These are phyloP conservation scores for Gnetum montanum DNA, from an alignment of 75 land plant species.

Conservation along the genomic window DNA sequence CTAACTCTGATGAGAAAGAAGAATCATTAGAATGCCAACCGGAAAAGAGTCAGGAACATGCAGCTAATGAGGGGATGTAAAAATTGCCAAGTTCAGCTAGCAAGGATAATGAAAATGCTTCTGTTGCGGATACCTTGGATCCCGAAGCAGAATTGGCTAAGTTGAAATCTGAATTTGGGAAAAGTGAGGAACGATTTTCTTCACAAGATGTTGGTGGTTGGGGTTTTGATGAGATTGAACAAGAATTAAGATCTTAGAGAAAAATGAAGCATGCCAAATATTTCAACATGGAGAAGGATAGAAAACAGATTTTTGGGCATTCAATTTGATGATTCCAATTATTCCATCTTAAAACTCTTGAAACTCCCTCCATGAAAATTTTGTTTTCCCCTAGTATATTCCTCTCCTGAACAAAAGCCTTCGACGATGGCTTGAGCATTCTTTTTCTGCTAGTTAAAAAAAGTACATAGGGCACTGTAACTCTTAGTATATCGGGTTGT, in stretches of 20 bases:
- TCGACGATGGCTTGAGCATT: too few relatives aligned
- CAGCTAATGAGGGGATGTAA: background rate
- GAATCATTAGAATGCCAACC: conserved; percentile 3
- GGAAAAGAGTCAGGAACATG: conserved; percentile 1
- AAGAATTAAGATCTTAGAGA: conserved; percentile 40
- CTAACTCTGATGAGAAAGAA: background rate
- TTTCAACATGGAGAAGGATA: too few relatives aligned
- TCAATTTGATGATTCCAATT: too few relatives aligned
- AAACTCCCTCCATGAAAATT: too few relatives aligned
- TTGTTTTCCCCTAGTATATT: too few relatives aligned
- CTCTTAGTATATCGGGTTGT: too few relatives aligned
- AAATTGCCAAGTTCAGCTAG: background rate
- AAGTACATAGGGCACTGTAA: too few relatives aligned
- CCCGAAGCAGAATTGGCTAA: conserved; percentile 29
- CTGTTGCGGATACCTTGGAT: conserved; percentile 9
- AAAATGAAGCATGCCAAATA: too few relatives aligned
- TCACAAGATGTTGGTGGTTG: conserved; percentile 53
- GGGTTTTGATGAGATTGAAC: conserved; percentile 80
- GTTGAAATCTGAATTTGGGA: conserved; percentile 29
- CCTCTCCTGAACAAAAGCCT: too few relatives aligned
- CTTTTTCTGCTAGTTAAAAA: too few relatives aligned
- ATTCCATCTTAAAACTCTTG: too few relatives aligned
- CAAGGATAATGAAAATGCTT: background rate
- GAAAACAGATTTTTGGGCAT: too few relatives aligned
- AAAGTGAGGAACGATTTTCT: conserved; percentile 17